phyloP scores from a whole-genome alignment of 2,329 filamentous ascomycete species.

The Trichoderma atroviride region DNA sequence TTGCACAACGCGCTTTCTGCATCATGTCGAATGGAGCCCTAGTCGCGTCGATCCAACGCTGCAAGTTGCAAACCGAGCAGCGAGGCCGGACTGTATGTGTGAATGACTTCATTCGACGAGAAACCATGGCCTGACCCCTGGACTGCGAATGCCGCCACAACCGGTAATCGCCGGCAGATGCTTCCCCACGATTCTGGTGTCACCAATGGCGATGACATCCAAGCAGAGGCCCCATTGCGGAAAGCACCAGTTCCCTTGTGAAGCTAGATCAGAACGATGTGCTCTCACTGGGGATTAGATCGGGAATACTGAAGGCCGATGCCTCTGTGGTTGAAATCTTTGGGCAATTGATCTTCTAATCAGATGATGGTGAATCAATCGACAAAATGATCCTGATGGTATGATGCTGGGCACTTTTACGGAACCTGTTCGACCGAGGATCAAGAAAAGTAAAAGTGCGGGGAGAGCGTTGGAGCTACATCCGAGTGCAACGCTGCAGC shows the following conservation, averaged over 20 bases:
- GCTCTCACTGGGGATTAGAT: conserved; percentile 8
- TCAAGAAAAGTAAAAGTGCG: background rate
- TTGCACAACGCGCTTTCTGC: conserved; percentile 18
- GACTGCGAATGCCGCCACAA: conserved; percentile 5
- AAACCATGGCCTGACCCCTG: conserved; percentile 1
- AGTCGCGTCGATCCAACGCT: conserved; percentile 1
- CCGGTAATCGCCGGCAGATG: conserved; percentile 7
- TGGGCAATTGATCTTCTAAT: background rate
- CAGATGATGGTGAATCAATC: background rate
- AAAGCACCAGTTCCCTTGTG: background rate
- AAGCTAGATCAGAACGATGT: background rate
- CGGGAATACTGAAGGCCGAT: background rate
- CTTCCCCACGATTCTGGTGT: conserved; percentile 8
- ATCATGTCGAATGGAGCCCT: conserved; percentile 11
- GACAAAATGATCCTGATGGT: background rate
- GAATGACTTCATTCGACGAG: conserved; percentile 17
- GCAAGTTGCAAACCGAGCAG: background rate
- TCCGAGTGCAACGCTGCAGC: background rate
- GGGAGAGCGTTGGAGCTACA: background rate
- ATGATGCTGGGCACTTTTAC: background rate
- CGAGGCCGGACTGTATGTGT: background rate
- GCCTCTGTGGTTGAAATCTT: background rate
- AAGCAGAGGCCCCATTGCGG: background rate
- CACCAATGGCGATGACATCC: conserved; percentile 8
- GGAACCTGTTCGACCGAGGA: background rate